Base-by-base conservation (phyloP, 2,329 filamentous ascomycete species). In the Fusarium veterinarium region DNA sequence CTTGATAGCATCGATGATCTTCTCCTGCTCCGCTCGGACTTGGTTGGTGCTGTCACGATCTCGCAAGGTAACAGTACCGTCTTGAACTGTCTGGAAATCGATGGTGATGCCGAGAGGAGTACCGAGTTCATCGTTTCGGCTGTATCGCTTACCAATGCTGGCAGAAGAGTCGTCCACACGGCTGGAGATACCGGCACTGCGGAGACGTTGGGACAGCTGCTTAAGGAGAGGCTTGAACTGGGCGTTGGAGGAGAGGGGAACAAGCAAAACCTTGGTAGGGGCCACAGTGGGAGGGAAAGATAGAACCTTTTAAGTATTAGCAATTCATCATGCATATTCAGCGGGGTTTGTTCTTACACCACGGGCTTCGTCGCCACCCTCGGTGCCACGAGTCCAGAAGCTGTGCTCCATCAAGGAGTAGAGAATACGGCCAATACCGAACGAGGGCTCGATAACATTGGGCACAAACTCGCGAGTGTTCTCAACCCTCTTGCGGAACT, bases 391-490 rank as follows among this genome's bases (percentile, higher is more conserved):
- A 60, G 91, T 94, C 95, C 96, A 99, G 89, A 95, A 99, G 81
- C 90, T 91, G 84, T 99, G 96, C 86, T 99, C 96, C 80, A 97
- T 93, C 78, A 99, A 86, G 68, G 93, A 91, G 86, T 97, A 98
- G 65, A 98, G 86, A 71, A 98, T 98, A 77, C 95, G 91, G 67
- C 95, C 96, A 79, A 98, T 97, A 86, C 95, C 95, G 78, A 98
- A 99, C 1, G 95, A 98, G 4, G 95, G 96, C 85, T 99, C 96
- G 76, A 98, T 97, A 52, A 97, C 95, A 80, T 98, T 98, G 67
- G 95, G 95, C 1, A 92, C 97, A 85, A 94, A 99, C 81, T 98
- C 95, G 77, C 96, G 90, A 65, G 91, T 90, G 80, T 97, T 92
- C 83, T 97, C 94, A 8, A 91, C 89, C 71, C 94, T 88, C 76